A percentile compares a stretch with the other conserved stretches of the same genome.
These are phyloP conservation scores for Pythium rishiriense DNA, from an alignment of 352 stramenopile species.

Conservation along the genomic window DNA sequence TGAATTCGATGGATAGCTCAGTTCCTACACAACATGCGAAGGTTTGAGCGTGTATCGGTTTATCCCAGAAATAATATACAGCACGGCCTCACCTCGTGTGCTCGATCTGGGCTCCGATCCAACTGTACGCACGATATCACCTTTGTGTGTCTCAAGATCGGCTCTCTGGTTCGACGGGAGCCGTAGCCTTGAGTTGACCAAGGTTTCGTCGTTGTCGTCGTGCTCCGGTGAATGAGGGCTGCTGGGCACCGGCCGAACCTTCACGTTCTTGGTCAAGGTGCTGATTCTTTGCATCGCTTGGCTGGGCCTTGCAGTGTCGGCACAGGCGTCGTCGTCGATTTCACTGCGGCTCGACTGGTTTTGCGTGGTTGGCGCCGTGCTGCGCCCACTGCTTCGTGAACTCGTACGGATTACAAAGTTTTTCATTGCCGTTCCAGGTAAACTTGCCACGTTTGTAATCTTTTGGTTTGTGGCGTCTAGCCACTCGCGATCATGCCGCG, in stretches of 20 bases:
- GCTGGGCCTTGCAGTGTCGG: neutral
- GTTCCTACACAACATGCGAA: no score
- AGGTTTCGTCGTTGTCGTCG: neutral
- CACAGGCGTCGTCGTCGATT: neutral
- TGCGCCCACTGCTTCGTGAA: neutral
- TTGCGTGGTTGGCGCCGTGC: neutral
- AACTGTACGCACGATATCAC: neutral
- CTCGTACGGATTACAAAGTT: neutral
- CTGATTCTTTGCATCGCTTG: neutral
- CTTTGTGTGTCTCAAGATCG: neutral
- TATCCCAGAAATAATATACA: no score
- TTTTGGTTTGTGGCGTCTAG: neutral
- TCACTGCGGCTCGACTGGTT: slow-evolving; percentile 7
- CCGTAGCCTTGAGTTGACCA: neutral
- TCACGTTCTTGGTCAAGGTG: neutral
- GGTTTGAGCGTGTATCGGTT: no score
- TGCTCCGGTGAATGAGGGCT: neutral
- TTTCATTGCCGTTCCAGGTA: neutral
- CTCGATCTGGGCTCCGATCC: neutral
- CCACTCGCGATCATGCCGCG: neutral
- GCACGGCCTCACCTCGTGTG: neutral
- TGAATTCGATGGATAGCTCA: neutral
- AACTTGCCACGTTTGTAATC: neutral
- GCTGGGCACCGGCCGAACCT: neutral
- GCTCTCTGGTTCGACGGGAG: neutral